Conservation (phyloP, 179 eudicot species). For the Pouteria campechiana region DNA sequence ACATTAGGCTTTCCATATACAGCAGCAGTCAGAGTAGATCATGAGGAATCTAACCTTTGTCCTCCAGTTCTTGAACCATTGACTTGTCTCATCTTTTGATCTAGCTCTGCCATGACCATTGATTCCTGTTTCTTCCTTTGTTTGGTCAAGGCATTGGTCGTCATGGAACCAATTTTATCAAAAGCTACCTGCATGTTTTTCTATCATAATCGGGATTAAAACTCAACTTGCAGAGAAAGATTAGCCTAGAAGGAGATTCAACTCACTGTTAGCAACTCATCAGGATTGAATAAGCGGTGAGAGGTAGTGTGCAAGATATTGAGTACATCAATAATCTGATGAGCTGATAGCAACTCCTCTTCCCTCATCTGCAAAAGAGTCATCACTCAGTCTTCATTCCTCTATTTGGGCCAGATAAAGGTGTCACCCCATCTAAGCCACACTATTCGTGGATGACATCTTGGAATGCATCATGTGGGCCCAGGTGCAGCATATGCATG, state of each 20-base stretch:
- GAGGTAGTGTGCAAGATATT: slow-evolving; percentile 70
- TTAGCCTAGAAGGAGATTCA: neutral
- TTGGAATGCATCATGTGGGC: too few relatives aligned
- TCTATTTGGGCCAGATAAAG: too few relatives aligned
- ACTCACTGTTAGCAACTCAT: slow-evolving; percentile 75
- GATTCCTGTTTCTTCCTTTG: slow-evolving; percentile 94
- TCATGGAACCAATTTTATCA: slow-evolving; percentile 77
- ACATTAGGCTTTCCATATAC: too few relatives aligned
- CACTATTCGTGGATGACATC: too few relatives aligned
- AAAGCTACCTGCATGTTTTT: slow-evolving; percentile 69
- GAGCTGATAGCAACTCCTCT: slow-evolving; percentile 60
- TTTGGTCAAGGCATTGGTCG: slow-evolving; percentile 60
- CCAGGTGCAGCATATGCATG: too few relatives aligned
- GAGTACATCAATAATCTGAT: slow-evolving; percentile 80
- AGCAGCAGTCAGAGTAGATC: too few relatives aligned
- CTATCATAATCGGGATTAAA: neutral
- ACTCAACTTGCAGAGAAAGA: neutral
- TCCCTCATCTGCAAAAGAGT: slow-evolving; percentile 97
- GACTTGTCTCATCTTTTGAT: slow-evolving; percentile 53
- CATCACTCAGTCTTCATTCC: too few relatives aligned
- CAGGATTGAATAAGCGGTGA: slow-evolving; percentile 97
- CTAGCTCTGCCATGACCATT: slow-evolving; percentile 94
- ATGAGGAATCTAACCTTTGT: too few relatives aligned
- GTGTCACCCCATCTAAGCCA: too few relatives aligned
- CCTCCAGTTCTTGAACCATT: too few relatives aligned